These are phyloP conservation scores for Gossypium schwendimanii DNA, from an alignment of 441 rosid genomes.

Conservation along the genomic window DNA sequence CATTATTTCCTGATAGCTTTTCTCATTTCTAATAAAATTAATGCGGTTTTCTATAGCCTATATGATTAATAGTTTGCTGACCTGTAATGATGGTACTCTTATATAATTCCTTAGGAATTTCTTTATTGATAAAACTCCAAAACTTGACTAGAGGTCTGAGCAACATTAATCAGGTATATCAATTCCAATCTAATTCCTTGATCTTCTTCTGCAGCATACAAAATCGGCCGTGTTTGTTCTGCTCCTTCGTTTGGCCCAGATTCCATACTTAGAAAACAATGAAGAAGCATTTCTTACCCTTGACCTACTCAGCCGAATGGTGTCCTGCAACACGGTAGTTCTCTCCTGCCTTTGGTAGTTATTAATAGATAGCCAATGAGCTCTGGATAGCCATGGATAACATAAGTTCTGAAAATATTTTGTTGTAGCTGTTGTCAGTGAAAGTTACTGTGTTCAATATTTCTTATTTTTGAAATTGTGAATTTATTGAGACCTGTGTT, in stretches of 20 bases:
- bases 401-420: not conserved
- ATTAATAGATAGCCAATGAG: not conserved
- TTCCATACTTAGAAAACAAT: slow-evolving; percentile 43
- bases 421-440: not conserved
- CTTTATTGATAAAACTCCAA: not conserved
- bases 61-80: not conserved
- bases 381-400: not conserved
- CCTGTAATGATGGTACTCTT: not conserved
- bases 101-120: not conserved
- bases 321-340: slow-evolving; percentile 72
- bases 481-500: not conserved
- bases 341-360: slow-evolving; percentile 13
- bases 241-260: slow-evolving; percentile 76
- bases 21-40: not conserved
- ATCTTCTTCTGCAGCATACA: slow-evolving; percentile 40
- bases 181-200: slow-evolving; percentile 13
- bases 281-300: slow-evolving; percentile 55
- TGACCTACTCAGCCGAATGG: slow-evolving; percentile 72
- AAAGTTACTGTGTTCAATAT: not conserved
- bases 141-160: not conserved
- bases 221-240: slow-evolving; percentile 68
- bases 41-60: not conserved
- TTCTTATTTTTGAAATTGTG: not conserved
- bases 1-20: slow-evolving; percentile 1
- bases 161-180: not conserved